These are phyloP conservation scores for Crassisporium funariophilum DNA, from an alignment of 768 basidiomycete species.

Conservation along the genomic window DNA sequence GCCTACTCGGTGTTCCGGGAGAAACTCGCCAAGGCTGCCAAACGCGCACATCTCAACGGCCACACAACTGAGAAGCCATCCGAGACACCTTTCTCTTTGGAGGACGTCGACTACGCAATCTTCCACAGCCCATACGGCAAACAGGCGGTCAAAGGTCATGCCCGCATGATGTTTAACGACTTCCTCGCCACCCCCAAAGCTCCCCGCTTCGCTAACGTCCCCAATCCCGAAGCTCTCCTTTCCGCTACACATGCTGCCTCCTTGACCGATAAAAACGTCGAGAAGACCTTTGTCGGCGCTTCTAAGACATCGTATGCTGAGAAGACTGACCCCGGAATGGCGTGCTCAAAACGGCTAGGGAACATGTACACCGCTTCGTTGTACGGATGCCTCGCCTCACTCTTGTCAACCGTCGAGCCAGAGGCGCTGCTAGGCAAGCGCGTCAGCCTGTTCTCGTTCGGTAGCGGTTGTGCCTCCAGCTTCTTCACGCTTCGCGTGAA, in stretches of 20 bases:
- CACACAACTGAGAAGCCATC: slow-evolving; percentile 43
- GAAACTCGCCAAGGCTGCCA: slow-evolving; percentile 72
- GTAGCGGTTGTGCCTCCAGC: slow-evolving; percentile 90
- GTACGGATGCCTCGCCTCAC: slow-evolving; percentile 90
- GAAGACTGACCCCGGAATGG: slow-evolving; percentile 81
- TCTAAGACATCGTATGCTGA: slow-evolving; percentile 75
- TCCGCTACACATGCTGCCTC: slow-evolving; percentile 68
- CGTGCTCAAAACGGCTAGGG: slow-evolving; percentile 86
- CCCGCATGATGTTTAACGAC: slow-evolving; percentile 90
- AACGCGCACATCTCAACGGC: slow-evolving; percentile 42
- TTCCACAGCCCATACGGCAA: slow-evolving; percentile 99
- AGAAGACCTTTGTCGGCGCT: slow-evolving; percentile 88
- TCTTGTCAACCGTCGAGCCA: slow-evolving; percentile 75
- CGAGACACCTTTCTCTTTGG: slow-evolving; percentile 65
- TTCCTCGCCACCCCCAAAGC: slow-evolving; percentile 78
- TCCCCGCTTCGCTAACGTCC: slow-evolving; percentile 68
- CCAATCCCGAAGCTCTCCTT: slow-evolving; percentile 72
- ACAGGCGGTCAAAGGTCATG: slow-evolving; percentile 96
- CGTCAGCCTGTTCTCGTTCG: slow-evolving; percentile 94
- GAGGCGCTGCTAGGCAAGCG: slow-evolving; percentile 77
- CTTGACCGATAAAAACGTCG: slow-evolving; percentile 91
- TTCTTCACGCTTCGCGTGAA: slow-evolving; percentile 90
- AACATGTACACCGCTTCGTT: slow-evolving; percentile 99
- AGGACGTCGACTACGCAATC: slow-evolving; percentile 87
- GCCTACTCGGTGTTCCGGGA: slow-evolving; percentile 84